Conservation (phyloP, 352 stramenopile genomes). For the Pythium plurisporium region DNA sequence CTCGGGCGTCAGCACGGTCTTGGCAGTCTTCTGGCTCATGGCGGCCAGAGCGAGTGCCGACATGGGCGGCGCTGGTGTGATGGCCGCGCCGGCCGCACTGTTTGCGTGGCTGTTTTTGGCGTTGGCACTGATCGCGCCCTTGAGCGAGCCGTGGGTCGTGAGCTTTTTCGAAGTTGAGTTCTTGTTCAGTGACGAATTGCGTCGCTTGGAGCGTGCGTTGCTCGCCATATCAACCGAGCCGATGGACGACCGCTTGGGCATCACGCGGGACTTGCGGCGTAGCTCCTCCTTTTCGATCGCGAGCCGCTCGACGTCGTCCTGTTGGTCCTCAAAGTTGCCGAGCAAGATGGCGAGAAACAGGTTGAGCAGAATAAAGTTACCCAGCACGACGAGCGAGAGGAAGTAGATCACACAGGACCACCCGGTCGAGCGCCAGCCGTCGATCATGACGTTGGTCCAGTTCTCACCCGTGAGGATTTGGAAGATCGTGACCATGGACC, state of each 20-base stretch:
- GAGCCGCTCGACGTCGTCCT: constrained; percentile 41
- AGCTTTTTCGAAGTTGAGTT: not conserved
- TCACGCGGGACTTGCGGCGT: constrained; percentile 32
- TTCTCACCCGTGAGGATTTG: constrained; percentile 92
- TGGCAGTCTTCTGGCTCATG: constrained; percentile 22
- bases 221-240: not conserved
- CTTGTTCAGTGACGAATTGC: not conserved
- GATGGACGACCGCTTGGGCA: constrained; percentile 1
- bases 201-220: not conserved
- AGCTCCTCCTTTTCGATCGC: constrained; percentile 34
- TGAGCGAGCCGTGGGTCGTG: not conserved
- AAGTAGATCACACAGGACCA: constrained; percentile 73
- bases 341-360: constrained; percentile 92
- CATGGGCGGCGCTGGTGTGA: constrained; percentile 8
- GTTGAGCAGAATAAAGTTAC: constrained; percentile 90
- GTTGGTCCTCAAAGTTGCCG: constrained; percentile 78
- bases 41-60: constrained; percentile 19
- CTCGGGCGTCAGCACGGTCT: constrained; percentile 8
- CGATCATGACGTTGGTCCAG: constrained; percentile 90
- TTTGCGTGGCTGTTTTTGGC: not conserved
- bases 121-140: not conserved
- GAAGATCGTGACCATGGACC: constrained; percentile 31
- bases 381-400: constrained; percentile 79
- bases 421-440: constrained; percentile 70
- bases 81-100: not conserved